Evolutionary conservation across 192 early-diverging fungal genomes (phyloP).

Genomic region (Coemansia sp.): DNA sequence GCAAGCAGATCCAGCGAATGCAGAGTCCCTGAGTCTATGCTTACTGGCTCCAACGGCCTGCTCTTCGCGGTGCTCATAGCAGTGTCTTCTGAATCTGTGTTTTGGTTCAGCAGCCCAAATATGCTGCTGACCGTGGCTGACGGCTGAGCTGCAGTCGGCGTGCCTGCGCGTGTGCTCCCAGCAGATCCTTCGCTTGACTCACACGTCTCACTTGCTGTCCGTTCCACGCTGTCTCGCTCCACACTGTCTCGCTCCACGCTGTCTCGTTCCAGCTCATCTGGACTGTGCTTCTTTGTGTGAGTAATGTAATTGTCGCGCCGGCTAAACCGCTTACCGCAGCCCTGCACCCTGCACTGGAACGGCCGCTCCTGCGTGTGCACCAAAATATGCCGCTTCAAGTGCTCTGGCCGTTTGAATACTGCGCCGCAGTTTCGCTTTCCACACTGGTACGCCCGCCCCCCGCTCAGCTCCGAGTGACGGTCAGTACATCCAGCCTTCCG

Average conservation of each 20-base stretch:
- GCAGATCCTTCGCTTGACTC: background rate
- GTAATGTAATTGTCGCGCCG: conserved; percentile 74
- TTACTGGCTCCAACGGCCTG: background rate
- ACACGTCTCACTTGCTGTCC: conserved; percentile 7
- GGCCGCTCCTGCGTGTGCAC: conserved; percentile 89
- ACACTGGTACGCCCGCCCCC: conserved; percentile 58
- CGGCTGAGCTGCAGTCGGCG: background rate
- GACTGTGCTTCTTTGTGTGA: conserved; percentile 37
- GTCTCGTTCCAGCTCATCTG: background rate
- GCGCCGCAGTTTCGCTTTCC: conserved; percentile 63
- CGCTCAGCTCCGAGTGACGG: conserved; percentile 29
- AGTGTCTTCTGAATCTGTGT: background rate
- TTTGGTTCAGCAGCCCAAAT: conserved; percentile 26
- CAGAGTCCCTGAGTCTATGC: background rate
- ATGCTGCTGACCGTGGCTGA: conserved; percentile 27
- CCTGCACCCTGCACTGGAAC: conserved; percentile 67
- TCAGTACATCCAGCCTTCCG: conserved; percentile 35
- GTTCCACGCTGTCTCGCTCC: background rate
- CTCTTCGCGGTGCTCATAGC: background rate
- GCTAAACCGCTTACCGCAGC: conserved; percentile 81
- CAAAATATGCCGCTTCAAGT: conserved; percentile 82
- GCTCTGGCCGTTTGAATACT: conserved; percentile 79
- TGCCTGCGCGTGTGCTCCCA: background rate
- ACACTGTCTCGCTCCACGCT: background rate
- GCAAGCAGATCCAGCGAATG: conserved; percentile 43